These are phyloP conservation scores for Isatis lusitanica DNA, from an alignment of 441 rosid genomes.

Conservation along the genomic window DNA sequence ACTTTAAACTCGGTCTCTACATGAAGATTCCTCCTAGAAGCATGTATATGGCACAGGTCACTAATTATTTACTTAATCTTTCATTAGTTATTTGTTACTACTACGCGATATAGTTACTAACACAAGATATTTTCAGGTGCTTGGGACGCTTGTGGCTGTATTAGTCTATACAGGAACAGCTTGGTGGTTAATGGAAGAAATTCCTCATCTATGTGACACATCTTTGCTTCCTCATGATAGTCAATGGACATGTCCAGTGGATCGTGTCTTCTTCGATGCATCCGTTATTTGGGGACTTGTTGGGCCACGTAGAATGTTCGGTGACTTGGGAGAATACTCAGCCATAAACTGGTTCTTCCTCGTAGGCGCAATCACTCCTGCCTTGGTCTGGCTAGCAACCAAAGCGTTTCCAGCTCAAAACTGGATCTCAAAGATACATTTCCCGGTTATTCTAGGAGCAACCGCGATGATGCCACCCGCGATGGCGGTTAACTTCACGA, in stretches of 20 bases:
- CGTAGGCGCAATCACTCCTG: constrained; percentile 55
- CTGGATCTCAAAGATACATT: constrained; percentile 56
- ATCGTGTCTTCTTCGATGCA: constrained; percentile 58
- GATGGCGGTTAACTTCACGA: constrained; percentile 56
- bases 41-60: constrained; percentile 73
- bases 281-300: constrained; percentile 80
- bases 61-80: not conserved
- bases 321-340: constrained; percentile 58
- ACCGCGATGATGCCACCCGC: constrained; percentile 77
- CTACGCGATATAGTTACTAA: not conserved
- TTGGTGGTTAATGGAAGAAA: constrained; percentile 65
- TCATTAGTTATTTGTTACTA: not conserved
- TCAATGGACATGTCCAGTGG: constrained; percentile 69
- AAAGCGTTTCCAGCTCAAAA: constrained; percentile 49
- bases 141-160: constrained; percentile 57
- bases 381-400: constrained; percentile 60
- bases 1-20: constrained; percentile 79
- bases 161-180: constrained; percentile 52
- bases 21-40: constrained; percentile 78
- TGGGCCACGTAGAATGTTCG: constrained; percentile 68
- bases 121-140: not conserved
- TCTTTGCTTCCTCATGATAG: constrained; percentile 46
- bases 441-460: constrained; percentile 58
- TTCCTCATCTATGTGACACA: constrained; percentile 59
- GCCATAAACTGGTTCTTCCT: constrained; percentile 64